Conservation (phyloP, 768 basidiomycete genomes). For the Chalciporus piperatus region DNA sequence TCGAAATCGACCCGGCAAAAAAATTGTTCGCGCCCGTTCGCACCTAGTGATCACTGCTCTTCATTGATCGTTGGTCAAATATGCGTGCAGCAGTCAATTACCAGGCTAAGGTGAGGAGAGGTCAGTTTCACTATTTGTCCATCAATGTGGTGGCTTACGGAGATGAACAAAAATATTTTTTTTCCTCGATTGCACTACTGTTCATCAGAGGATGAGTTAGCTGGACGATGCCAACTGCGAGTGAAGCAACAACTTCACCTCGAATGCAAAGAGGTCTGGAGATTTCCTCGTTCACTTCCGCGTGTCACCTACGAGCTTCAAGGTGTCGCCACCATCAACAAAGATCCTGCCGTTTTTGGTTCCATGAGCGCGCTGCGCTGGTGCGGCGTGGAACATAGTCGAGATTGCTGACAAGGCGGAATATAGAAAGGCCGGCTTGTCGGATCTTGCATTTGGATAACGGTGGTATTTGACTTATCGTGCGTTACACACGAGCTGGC, state of each 20-base stretch:
- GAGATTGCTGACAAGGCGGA: constrained; percentile 70
- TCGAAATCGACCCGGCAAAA: constrained; percentile 11
- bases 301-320: constrained; percentile 15
- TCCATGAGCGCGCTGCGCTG: constrained; percentile 11
- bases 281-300: background rate
- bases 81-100: background rate
- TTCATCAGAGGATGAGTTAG: constrained; percentile 3
- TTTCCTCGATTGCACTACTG: constrained; percentile 15
- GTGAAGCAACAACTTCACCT: constrained; percentile 60
- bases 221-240: constrained; percentile 40
- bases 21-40: constrained; percentile 11
- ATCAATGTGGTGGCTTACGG: constrained; percentile 21
- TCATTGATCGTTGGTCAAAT: constrained; percentile 15
- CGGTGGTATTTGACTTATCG: constrained; percentile 72
- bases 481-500: constrained; percentile 53
- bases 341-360: constrained; percentile 23
- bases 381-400: constrained; percentile 36
- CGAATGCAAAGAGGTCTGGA: background rate
- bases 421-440: constrained; percentile 60
- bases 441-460: constrained; percentile 80
- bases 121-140: constrained; percentile 23
- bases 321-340: constrained; percentile 5
- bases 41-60: constrained; percentile 9
- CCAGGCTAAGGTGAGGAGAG: constrained; percentile 8
- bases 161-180: constrained; percentile 32